Evolutionary conservation across 139 green algal genomes (phyloP), one percentile per base, ranked within the genome.

Genomic region (Closterium sp.): DNA sequence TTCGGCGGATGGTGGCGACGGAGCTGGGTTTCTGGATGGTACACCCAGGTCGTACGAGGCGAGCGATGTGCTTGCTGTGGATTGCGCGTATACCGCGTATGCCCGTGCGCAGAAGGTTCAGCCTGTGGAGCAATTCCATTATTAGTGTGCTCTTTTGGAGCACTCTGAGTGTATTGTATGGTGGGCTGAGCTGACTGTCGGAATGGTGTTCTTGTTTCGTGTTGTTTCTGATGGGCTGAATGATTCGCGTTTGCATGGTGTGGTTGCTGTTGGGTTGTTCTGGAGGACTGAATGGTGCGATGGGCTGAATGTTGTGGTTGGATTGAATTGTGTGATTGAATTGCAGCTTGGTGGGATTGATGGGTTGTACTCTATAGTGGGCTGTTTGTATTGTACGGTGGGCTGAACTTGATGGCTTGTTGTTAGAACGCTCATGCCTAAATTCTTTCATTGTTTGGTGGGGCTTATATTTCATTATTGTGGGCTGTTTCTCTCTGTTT

Each of bases 1-100:
- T n/a, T 21, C n/a, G 6, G 89, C 89, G 16, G 89, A 91, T 43
- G 89, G 89, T 0, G 7, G 9, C 12, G 31, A 38, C 8, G 89
- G 89, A 36, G 34, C 36, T 23, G 89, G 89, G 25, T 91, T 91
- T 10, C 89, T 91, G 10, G 89, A 91, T 83, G 69, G 89, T 36
- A 88, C 84, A 19, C 89, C 89, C 7, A 83, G 34, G 23, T 33
- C 35, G 25, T 91, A 91, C 69, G 84, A 85, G 34, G 36, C 19
- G 25, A 35, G 34, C n/a, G 4, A 34, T 33, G n/a, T 91, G 35
- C 69, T 91, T 7, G 83, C 83, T 9, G 30, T 33, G 4, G 83
- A 34, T 3, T 34, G 83, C 83, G 55, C 55, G 16, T 66, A 66
- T 12, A 66, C 38, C 21, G 38, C 38, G 16, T 66, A 23, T 66